phyloP scores from a whole-genome alignment of 2,329 filamentous ascomycete genomes.

The Aspergillus ochraceus region DNA sequence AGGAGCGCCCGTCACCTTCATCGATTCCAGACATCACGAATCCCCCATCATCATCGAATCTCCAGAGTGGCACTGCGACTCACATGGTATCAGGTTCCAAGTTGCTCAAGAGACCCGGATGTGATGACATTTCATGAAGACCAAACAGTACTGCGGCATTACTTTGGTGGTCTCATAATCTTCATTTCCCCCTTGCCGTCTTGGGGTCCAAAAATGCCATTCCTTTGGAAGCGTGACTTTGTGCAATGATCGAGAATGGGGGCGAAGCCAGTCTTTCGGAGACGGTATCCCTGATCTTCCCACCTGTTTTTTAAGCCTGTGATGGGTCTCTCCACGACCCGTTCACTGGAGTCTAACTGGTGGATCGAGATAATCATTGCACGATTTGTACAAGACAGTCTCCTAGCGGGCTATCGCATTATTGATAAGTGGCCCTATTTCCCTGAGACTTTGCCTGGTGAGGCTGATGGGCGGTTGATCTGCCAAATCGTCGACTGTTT shows the following conservation, averaged over 20 bases:
- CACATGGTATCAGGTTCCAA: no score
- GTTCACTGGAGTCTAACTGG: background rate
- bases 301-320: background rate
- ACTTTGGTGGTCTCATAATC: no score
- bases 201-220: background rate
- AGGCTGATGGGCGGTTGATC: background rate
- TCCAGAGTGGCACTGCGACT: no score
- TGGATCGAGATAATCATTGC: background rate
- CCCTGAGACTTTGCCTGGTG: background rate
- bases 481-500: background rate
- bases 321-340: background rate
- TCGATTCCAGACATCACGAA: no score
- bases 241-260: background rate
- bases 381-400: background rate
- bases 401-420: background rate
- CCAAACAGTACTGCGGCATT: background rate
- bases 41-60: no score
- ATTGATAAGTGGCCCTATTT: background rate
- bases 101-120: no score
- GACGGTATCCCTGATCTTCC: background rate
- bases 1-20: no score
- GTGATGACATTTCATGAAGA: background rate
- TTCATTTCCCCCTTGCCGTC: background rate
- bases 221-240: background rate
- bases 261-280: background rate